A percentile compares a stretch with the other conserved stretches of the same genome.
Conservation (phyloP, 2,329 filamentous ascomycete genomes). For the Thielaviopsis musarum region DNA sequence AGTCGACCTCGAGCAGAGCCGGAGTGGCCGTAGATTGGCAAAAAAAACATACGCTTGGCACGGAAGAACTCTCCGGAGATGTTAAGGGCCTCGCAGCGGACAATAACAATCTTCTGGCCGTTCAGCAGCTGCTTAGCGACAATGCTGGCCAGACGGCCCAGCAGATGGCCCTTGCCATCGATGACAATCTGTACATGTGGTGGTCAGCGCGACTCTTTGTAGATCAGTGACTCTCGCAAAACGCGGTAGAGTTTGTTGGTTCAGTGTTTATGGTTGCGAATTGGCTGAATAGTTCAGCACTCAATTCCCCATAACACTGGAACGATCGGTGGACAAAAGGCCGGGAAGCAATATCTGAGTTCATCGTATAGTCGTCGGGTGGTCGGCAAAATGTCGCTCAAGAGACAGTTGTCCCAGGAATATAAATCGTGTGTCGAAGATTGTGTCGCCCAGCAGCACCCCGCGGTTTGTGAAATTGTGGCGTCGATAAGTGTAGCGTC, state of each 20-base stretch:
- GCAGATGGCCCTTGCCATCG: constrained; percentile 99
- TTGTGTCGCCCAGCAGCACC: no score
- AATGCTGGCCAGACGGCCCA: constrained; percentile 94
- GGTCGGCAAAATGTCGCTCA: background rate
- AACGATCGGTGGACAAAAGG: background rate
- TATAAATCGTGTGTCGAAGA: no score
- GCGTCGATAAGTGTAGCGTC: background rate
- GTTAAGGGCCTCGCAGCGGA: constrained; percentile 98
- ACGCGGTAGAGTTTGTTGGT: background rate
- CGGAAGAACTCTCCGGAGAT: constrained; percentile 99
- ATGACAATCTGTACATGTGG: constrained; percentile 62
- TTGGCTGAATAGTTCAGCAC: background rate
- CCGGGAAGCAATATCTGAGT: background rate
- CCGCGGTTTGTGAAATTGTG: background rate
- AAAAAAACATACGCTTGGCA: constrained; percentile 79
- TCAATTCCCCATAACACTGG: background rate
- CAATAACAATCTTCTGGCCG: constrained; percentile 98
- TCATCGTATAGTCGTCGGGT: background rate
- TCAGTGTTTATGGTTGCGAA: background rate
- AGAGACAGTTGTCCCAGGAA: no score
- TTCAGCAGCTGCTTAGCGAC: constrained; percentile 98
- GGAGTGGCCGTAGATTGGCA: background rate
- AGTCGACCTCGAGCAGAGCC: background rate
- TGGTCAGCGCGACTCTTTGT: constrained; percentile 17
- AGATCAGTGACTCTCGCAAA: background rate